Evolutionary conservation across 108 stramenopile genomes (phyloP).

Genomic region (Licmophora abbreviata): DNA sequence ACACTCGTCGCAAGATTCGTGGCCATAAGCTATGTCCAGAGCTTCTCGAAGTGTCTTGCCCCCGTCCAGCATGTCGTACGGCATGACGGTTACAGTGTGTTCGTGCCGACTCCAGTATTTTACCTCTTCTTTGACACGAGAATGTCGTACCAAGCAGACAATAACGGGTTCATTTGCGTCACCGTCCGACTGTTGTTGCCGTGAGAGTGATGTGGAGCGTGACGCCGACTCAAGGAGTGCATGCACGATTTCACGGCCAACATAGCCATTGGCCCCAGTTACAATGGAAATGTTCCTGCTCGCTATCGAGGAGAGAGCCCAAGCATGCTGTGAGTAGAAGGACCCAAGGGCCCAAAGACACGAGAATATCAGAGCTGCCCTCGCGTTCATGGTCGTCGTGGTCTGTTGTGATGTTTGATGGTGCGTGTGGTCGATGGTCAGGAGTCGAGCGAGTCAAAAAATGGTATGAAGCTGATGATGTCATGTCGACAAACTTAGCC

Average conservation of each 20-base stretch:
- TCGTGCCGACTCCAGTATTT: constrained; percentile 37
- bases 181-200: not conserved
- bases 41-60: constrained; percentile 41
- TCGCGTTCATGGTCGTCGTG: no score
- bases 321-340: no score
- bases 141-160: constrained; percentile 55
- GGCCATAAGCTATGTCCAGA: constrained; percentile 16
- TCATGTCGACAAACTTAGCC: no score
- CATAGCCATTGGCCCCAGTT: constrained; percentile 75
- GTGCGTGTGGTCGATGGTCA: no score
- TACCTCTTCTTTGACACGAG: constrained; percentile 40
- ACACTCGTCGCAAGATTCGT: constrained; percentile 8
- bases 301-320: not conserved
- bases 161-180: constrained; percentile 11
- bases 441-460: no score
- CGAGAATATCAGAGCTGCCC: no score
- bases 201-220: no score
- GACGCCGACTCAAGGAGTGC: constrained; percentile 19
- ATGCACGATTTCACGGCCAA: constrained; percentile 57
- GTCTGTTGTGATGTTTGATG: no score
- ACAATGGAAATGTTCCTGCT: constrained; percentile 26
- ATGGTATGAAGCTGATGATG: no score
- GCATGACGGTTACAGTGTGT: constrained; percentile 31
- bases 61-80: constrained; percentile 79
- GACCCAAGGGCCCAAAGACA: no score